A percentile compares a stretch with the other conserved stretches of the same genome.
phyloP scores from a whole-genome alignment of 306 rosid species.

The Corylus heterophylla region DNA sequence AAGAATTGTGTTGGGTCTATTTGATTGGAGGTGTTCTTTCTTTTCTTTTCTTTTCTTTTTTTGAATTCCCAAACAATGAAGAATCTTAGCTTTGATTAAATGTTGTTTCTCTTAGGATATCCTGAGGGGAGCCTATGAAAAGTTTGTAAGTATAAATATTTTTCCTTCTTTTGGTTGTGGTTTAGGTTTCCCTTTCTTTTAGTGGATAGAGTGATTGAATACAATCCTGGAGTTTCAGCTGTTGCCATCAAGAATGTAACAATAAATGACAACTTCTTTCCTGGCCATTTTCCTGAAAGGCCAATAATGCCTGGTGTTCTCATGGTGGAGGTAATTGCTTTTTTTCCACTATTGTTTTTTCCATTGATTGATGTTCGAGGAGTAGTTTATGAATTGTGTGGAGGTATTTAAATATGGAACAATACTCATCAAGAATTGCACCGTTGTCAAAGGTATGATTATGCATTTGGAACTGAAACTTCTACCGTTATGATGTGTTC shows the following conservation, averaged over 20 bases:
- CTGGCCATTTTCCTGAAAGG: constrained; percentile 59
- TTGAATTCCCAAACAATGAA: constrained; percentile 36
- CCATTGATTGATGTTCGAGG: neutral
- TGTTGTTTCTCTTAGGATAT: constrained; percentile 39
- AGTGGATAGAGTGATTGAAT: constrained; percentile 84
- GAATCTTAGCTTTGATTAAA: neutral
- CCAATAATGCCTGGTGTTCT: constrained; percentile 69
- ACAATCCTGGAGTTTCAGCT: constrained; percentile 58
- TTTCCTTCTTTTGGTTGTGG: constrained; percentile 9
- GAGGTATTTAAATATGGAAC: neutral
- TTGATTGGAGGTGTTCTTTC: neutral
- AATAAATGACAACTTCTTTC: constrained; percentile 57
- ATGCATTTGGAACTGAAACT: neutral
- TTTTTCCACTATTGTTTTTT: neutral
- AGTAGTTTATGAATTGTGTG: neutral
- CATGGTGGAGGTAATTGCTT: constrained; percentile 48
- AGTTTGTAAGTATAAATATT: too few species aligned
- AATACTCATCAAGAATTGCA: neutral
- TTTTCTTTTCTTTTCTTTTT: neutral
- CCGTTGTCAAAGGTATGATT: neutral
- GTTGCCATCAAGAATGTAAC: constrained; percentile 68
- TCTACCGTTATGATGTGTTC: neutral
- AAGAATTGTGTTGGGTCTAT: neutral
- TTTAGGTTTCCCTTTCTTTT: constrained; percentile 91
- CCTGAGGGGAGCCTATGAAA: constrained; percentile 33